Evolutionary conservation across 352 stramenopile species (phyloP), one percentile per base, ranked within the genome.

Genomic region (Pythium volutum): DNA sequence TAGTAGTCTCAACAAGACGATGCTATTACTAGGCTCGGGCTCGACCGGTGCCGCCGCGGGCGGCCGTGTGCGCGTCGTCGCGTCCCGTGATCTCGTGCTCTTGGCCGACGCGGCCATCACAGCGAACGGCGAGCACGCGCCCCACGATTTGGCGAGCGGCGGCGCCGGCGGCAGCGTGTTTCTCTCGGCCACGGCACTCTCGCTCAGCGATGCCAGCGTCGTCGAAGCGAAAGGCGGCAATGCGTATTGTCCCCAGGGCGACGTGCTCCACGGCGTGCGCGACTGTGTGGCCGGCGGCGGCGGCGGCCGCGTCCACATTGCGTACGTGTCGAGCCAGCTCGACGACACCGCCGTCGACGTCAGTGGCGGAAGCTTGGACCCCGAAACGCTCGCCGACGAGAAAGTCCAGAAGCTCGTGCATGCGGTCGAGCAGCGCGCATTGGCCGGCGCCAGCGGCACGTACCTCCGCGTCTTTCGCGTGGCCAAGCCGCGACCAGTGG

Each of bases 11-110:
- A n/a, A n/a, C n/a, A n/a, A n/a, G n/a, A 23, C 71, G 25, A 73
- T 67, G 9, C 68, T 87, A 61, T 42, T 90, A 3, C 53, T 87
- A 4, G 81, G 81, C 12, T 84, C 76, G 47, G 75, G 76, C 48
- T 62, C 45, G n/a, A 20, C 31, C 46, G 41, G 25, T 36, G 39
- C 20, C 43, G 25, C 59, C 2, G 48, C 23, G 29, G 81, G 75
- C 39, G 81, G 81, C 14, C 68, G 81, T 39, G 77, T 91, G n/a
- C 76, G 82, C 34, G 79, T 91, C 25, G 73, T 66, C 47, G 79
- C 81, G 1, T 88, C 81, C 11, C 82, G 81, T 53, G 79, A 91
- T 55, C 67, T 91, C 0, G 79, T 91, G 41, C 55, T 91, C 26
- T 88, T 91, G 81, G 36, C 68, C 36, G 64, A 56, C 18, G 79